Evolutionary conservation across 768 basidiomycete species (phyloP).

Genomic region (Lyophyllum atratum): DNA sequence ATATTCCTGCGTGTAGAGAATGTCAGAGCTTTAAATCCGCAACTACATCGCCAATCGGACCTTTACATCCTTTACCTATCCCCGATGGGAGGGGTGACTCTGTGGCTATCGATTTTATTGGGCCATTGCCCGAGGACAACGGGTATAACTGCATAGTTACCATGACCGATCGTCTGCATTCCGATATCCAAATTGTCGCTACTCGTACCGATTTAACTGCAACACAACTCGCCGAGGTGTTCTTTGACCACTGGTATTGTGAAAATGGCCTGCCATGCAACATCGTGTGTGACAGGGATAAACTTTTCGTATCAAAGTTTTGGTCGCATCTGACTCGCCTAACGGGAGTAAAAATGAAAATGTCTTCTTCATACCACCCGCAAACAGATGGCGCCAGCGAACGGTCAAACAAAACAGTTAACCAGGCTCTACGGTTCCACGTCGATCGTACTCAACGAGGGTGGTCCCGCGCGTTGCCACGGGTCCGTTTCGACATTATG

Average conservation of each 20-base stretch:
- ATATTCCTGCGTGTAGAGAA: background rate
- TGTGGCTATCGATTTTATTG: conserved; percentile 25
- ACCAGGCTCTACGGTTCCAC: conserved; percentile 27
- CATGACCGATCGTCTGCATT: conserved; percentile 26
- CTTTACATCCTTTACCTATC: conserved; percentile 16
- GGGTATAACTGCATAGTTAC: conserved; percentile 26
- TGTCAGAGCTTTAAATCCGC: background rate
- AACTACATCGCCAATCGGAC: background rate
- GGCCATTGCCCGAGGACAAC: background rate
- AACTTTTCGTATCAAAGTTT: conserved; percentile 22
- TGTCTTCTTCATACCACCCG: too few species aligned
- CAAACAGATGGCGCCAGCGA: too few species aligned
- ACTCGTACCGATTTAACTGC: conserved; percentile 12
- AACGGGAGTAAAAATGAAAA: conserved; percentile 24
- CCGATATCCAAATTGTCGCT: conserved; percentile 22
- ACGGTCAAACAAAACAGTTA: conserved; percentile 23
- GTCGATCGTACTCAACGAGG: conserved; percentile 25
- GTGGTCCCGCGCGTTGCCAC: conserved; percentile 26
- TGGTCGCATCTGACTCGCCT: conserved; percentile 24
- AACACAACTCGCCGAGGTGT: conserved; percentile 15
- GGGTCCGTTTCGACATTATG: conserved; percentile 31
- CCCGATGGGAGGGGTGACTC: conserved; percentile 18
- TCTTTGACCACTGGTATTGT: conserved; percentile 35
- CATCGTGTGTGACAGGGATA: conserved; percentile 24
- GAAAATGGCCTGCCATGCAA: conserved; percentile 32